phyloP scores from a whole-genome alignment of 1,139 yeast genomes.

The Saccharomycopsis hybrid region DNA sequence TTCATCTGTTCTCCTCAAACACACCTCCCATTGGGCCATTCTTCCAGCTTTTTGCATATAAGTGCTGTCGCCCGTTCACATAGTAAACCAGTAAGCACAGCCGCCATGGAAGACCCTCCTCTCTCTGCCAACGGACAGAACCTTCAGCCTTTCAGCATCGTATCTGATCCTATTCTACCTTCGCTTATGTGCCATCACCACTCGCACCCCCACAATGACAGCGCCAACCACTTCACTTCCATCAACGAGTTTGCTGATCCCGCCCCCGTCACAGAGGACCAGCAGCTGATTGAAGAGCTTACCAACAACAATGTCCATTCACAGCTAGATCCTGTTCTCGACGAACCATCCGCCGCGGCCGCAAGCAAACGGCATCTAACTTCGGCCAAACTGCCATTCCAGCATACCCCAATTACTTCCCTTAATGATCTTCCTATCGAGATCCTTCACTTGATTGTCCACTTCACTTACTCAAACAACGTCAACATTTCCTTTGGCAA shows the following conservation, averaged over 20 bases:
- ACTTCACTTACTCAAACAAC: slow-evolving; percentile 16
- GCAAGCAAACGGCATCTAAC: neutral
- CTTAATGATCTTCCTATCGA: slow-evolving; percentile 17
- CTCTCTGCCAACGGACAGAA: too few relatives aligned
- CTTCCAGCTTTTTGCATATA: too few relatives aligned
- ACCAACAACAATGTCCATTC: neutral
- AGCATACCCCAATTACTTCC: too few relatives aligned
- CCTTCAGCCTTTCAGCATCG: too few relatives aligned
- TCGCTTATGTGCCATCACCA: too few relatives aligned
- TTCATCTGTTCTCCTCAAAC: too few relatives aligned
- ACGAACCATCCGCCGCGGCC: neutral
- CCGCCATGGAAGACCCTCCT: too few relatives aligned
- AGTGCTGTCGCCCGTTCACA: too few relatives aligned
- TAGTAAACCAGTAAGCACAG: too few relatives aligned
- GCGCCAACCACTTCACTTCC: neutral
- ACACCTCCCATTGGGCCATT: too few relatives aligned
- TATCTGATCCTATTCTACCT: neutral
- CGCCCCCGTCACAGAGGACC: neutral
- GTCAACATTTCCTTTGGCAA: slow-evolving; percentile 12
- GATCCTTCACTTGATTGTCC: slow-evolving; percentile 16
- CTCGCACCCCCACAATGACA: too few relatives aligned
- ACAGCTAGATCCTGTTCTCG: neutral
- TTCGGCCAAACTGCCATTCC: neutral
- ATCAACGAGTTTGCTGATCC: neutral
- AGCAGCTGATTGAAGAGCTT: too few relatives aligned